Evolutionary conservation across 495 filamentous ascomycete genomes (phyloP).

Genomic region (Bombardia bombarda): DNA sequence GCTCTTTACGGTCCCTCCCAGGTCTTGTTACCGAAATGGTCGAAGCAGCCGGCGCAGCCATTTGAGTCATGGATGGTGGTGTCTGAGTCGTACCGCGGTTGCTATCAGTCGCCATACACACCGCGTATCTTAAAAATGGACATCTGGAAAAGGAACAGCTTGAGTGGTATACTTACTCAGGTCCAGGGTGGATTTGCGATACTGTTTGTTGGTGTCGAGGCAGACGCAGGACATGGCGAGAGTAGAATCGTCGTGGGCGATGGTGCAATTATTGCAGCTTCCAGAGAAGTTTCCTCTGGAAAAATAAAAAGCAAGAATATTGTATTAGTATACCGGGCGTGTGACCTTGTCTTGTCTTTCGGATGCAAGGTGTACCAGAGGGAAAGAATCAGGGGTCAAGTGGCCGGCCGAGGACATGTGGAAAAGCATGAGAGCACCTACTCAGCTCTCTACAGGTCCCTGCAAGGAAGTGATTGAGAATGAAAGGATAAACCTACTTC

Average conservation of each 20-base stretch:
- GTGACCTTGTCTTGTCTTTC: no score
- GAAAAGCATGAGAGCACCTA: no score
- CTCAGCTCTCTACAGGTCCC: no score
- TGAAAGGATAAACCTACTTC: conserved; percentile 9
- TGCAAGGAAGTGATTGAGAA: no score
- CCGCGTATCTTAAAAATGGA: no score
- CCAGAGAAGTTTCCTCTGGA: conserved; percentile 13
- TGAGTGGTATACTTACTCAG: conserved; percentile 5
- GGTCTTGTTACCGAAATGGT: conserved; percentile 10
- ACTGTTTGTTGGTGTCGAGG: background rate
- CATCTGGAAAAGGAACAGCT: background rate
- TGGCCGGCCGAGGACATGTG: no score
- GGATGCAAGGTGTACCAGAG: no score
- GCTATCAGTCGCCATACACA: no score
- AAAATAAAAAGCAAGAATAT: background rate
- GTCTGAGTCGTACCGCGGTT: conserved; percentile 2
- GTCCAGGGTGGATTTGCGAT: conserved; percentile 5
- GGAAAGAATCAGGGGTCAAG: no score
- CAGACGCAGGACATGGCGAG: conserved; percentile 11
- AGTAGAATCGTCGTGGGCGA: background rate
- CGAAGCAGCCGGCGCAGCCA: conserved; percentile 10
- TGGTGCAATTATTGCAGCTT: conserved; percentile 9
- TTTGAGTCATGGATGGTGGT: conserved; percentile 9
- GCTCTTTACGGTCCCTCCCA: conserved; percentile 1
- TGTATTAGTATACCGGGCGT: background rate